A percentile compares a stretch with the other conserved stretches of the same genome.
phyloP scores from a whole-genome alignment of 2,329 filamentous ascomycete species.

The Cadophora malorum region DNA sequence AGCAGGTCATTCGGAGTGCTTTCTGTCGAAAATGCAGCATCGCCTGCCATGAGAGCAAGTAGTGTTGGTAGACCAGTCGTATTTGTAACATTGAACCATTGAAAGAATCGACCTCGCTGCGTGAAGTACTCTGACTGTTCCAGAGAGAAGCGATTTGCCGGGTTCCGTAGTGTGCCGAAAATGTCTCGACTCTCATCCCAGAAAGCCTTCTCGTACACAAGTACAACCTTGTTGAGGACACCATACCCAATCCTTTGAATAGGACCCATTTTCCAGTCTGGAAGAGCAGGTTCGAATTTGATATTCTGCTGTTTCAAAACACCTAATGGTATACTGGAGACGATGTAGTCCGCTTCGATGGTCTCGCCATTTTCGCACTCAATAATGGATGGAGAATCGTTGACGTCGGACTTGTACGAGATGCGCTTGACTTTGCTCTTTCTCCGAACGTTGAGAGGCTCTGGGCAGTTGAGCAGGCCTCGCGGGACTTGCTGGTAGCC shows the following conservation, averaged over 20 bases:
- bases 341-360: constrained; percentile 86
- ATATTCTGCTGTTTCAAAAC: constrained; percentile 86
- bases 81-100: constrained; percentile 96
- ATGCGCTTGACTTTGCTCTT: constrained; percentile 77
- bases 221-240: constrained; percentile 90
- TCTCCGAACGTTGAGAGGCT: constrained; percentile 77
- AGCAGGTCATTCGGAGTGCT: constrained; percentile 75
- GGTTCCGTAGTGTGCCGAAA: constrained; percentile 86
- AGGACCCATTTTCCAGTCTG: constrained; percentile 81
- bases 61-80: constrained; percentile 88
- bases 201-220: constrained; percentile 88
- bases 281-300: constrained; percentile 88
- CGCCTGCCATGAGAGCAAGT: constrained; percentile 93
- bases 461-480: constrained; percentile 80
- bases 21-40: constrained; percentile 90
- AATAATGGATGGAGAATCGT: constrained; percentile 61
- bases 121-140: constrained; percentile 79
- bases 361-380: constrained; percentile 79
- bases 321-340: constrained; percentile 88
- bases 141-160: constrained; percentile 71
- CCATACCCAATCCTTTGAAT: constrained; percentile 90
- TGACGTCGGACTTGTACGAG: constrained; percentile 60
- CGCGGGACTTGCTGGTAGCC: constrained; percentile 94
- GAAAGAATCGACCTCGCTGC: constrained; percentile 89
- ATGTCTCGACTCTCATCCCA: constrained; percentile 93